Percentiles rank a stretch among this genome's conserved stretches.
These are phyloP conservation scores for Penicilliopsis zonata DNA, from an alignment of 495 filamentous ascomycete genomes.

Conservation along the genomic window DNA sequence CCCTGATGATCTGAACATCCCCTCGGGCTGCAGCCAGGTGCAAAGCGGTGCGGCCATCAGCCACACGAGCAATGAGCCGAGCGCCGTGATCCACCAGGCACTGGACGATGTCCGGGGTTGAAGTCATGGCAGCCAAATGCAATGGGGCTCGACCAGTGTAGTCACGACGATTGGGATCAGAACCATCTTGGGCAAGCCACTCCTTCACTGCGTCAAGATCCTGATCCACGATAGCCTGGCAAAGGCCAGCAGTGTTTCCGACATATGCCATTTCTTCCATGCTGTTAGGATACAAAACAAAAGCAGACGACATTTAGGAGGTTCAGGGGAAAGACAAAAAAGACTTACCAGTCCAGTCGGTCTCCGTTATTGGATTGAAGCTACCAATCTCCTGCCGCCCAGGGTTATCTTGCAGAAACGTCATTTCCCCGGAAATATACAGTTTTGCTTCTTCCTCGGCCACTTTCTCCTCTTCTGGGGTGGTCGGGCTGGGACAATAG, in stretches of 20 bases:
- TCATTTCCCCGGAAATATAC: constrained; percentile 56
- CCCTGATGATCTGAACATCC: constrained; percentile 51
- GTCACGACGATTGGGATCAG: constrained; percentile 54
- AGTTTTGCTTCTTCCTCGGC: constrained; percentile 58
- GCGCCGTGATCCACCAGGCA: constrained; percentile 61
- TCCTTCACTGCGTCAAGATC: constrained; percentile 53
- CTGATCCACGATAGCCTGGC: constrained; percentile 62
- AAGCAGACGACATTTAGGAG: not conserved
- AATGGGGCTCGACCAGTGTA: constrained; percentile 73
- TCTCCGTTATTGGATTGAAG: constrained; percentile 70
- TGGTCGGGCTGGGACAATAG: constrained; percentile 54
- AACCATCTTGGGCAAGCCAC: constrained; percentile 50
- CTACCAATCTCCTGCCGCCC: constrained; percentile 59
- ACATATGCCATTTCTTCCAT: constrained; percentile 52
- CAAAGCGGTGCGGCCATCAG: constrained; percentile 66
- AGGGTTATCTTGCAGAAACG: constrained; percentile 67
- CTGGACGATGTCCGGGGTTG: constrained; percentile 56
- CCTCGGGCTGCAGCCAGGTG: constrained; percentile 66
- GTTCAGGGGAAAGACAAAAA: not conserved
- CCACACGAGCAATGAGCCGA: constrained; percentile 55
- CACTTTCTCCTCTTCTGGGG: constrained; percentile 55
- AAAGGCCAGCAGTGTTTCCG: constrained; percentile 56
- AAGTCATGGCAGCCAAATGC: constrained; percentile 58
- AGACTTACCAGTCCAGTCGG: constrained; percentile 68
- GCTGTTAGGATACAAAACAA: not conserved